Base-by-base conservation (phyloP, 192 early-diverging fungal species). In the Rhizoclosmatium globosum region DNA sequence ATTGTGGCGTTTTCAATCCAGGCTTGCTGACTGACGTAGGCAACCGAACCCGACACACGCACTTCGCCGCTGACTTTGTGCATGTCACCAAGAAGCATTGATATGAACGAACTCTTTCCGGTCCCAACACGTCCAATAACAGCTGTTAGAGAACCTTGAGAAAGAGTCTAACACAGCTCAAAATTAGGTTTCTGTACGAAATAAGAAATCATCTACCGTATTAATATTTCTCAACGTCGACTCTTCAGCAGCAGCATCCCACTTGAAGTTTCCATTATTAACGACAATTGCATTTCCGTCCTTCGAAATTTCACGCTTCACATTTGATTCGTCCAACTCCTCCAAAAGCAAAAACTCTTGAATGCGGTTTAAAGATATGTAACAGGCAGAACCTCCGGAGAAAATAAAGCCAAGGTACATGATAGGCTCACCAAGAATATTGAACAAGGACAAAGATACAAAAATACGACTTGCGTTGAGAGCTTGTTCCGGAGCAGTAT, bases 21-120 rank as follows among this genome's bases (percentile, higher is more conserved):
- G n/a, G n/a, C n/a, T n/a, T n/a, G n/a, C n/a, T n/a, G n/a, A n/a
- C n/a, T n/a, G n/a, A n/a, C n/a, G 94, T 2, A 94, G 11, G 88
- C 91, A n/a, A 96, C 84, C 1, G 79, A 83, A 0, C 93, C 92
- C 44, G 81, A 82, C 4, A 92, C 79, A 0, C 76, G 71, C 0
- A 93, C 88, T 1, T 75, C 68, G 0, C 93, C 93, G 41, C 60
- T 56, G 4, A 75, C 73, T 76, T 88, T 87, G 62, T 83, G 84
- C 81, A 93, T 87, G 65, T 95, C 94, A 31, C 95, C 93, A 3
- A 94, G 83, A 65, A 96, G 82, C 11, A 93, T 89, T 48, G 87
- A 86, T 0, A 96, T 82, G 38, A 96, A 79, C 11, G 94, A 91
- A 1, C 91, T 91, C 69, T 96, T n/a, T n/a, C n/a, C n/a, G n/a